These are phyloP conservation scores for Xenosphaeropsis pyriputrescens DNA, from an alignment of 2,329 filamentous ascomycete species.

Conservation along the genomic window DNA sequence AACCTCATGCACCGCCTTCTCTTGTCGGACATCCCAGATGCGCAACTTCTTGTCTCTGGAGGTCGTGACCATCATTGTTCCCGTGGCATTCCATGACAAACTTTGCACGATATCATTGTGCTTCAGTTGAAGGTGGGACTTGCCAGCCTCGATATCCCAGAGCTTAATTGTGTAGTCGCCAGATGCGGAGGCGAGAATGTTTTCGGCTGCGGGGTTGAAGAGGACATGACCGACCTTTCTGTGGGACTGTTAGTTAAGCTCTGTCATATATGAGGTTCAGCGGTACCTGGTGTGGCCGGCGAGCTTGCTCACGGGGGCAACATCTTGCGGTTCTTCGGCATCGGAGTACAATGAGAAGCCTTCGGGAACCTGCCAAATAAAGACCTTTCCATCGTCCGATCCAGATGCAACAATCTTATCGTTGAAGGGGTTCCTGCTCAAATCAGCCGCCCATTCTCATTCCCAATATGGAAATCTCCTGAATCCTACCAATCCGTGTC, in stretches of 20 bases:
- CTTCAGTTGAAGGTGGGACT: conserved; percentile 61
- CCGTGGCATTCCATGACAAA: conserved; percentile 87
- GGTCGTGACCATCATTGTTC: conserved; percentile 76
- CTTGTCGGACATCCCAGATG: conserved; percentile 93
- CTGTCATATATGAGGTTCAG: background rate
- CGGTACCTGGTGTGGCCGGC: conserved; percentile 71
- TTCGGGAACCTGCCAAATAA: conserved; percentile 88
- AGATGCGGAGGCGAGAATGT: conserved; percentile 86
- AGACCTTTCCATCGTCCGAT: conserved; percentile 94
- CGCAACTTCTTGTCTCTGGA: conserved; percentile 97
- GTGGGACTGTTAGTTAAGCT: conserved; percentile 9
- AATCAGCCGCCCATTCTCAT: too few species aligned
- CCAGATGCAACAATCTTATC: conserved; percentile 84
- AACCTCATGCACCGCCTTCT: conserved; percentile 72
- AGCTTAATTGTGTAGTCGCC: conserved; percentile 92
- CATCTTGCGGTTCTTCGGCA: conserved; percentile 68
- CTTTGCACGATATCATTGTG: conserved; percentile 90
- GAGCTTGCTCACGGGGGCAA: conserved; percentile 69
- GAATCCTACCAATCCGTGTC: conserved; percentile 80
- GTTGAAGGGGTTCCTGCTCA: conserved; percentile 79
- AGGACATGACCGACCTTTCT: conserved; percentile 97
- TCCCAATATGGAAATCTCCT: too few species aligned
- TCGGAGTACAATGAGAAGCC: conserved; percentile 76
- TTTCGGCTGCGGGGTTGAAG: conserved; percentile 93
- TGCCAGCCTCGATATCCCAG: conserved; percentile 79